Conservation (phyloP, 352 stramenopile species). For the Phytophthora tentaculata region DNA sequence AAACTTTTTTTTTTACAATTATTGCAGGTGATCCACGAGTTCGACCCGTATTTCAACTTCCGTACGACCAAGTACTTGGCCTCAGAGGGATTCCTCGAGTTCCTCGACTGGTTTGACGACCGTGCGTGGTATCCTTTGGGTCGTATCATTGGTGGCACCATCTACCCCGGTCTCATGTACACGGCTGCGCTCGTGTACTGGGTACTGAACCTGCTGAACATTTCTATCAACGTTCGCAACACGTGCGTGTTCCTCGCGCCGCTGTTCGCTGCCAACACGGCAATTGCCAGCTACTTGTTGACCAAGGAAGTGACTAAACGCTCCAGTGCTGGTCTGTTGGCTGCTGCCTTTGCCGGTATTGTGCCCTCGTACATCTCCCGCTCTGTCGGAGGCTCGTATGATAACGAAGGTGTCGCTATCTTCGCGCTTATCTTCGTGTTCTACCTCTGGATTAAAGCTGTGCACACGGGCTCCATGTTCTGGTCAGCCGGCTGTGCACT, state of each 20-base stretch:
- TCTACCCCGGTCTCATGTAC: slow-evolving; percentile 94
- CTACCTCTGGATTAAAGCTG: slow-evolving; percentile 96
- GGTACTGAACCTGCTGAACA: slow-evolving; percentile 90
- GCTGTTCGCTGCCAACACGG: slow-evolving; percentile 90
- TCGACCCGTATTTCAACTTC: slow-evolving; percentile 99
- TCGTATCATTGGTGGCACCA: slow-evolving; percentile 92
- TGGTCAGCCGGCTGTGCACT: slow-evolving; percentile 85
- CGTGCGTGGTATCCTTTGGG: slow-evolving; percentile 94
- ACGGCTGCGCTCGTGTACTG: slow-evolving; percentile 91
- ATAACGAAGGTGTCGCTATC: slow-evolving; percentile 98
- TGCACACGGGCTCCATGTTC: slow-evolving; percentile 91
- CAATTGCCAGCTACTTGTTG: slow-evolving; percentile 90
- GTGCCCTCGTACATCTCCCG: slow-evolving; percentile 97
- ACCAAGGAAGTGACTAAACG: slow-evolving; percentile 92
- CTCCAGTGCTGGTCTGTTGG: slow-evolving; percentile 89
- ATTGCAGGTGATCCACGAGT: slow-evolving; percentile 89
- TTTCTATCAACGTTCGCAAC: slow-evolving; percentile 93
- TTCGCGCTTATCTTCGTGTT: slow-evolving; percentile 98
- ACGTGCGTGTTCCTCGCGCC: slow-evolving; percentile 93
- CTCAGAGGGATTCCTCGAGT: slow-evolving; percentile 95
- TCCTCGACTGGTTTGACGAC: slow-evolving; percentile 99
- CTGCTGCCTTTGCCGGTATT: slow-evolving; percentile 95
- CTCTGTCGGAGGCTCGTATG: slow-evolving; percentile 97
- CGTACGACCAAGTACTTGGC: slow-evolving; percentile 97
- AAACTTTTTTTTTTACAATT: slow-evolving; percentile 5